A percentile compares a stretch with the other conserved stretches of the same genome.
Evolutionary conservation across 2,329 filamentous ascomycete species (phyloP).

Genomic region (Neofusicoccum laricinum): DNA sequence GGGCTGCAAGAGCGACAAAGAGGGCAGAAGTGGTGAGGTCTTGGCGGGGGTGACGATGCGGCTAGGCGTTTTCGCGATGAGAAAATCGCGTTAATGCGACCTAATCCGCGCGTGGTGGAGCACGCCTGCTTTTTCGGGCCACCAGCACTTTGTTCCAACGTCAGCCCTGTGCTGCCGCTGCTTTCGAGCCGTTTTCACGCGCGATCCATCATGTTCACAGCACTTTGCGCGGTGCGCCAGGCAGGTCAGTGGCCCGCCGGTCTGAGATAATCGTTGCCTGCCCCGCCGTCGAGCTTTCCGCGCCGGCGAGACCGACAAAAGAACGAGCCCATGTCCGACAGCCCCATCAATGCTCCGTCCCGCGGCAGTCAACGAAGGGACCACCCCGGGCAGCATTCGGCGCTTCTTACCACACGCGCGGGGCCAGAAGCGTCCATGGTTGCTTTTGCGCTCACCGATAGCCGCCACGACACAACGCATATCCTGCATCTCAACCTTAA

Average conservation of each 20-base stretch:
- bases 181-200: background rate
- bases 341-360: background rate
- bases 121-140: constrained; percentile 3
- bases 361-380: no score
- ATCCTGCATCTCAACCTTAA: background rate
- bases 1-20: background rate
- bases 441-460: background rate
- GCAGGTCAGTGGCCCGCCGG: background rate
- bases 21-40: background rate
- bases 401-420: background rate
- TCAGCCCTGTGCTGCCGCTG: background rate
- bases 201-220: background rate
- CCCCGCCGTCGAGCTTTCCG: background rate
- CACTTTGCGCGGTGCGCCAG: no score
- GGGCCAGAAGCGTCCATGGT: background rate
- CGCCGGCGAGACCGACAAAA: background rate
- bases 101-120: constrained; percentile 3
- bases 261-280: background rate
- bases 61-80: background rate
- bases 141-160: constrained; percentile 9
- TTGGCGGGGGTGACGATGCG: constrained; percentile 6
- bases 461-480: background rate
- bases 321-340: background rate
- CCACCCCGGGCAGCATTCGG: background rate
- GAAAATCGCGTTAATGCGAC: constrained; percentile 12